Base-by-base conservation (phyloP, 192 early-diverging fungal species). In the Backusella liffmaniae region DNA sequence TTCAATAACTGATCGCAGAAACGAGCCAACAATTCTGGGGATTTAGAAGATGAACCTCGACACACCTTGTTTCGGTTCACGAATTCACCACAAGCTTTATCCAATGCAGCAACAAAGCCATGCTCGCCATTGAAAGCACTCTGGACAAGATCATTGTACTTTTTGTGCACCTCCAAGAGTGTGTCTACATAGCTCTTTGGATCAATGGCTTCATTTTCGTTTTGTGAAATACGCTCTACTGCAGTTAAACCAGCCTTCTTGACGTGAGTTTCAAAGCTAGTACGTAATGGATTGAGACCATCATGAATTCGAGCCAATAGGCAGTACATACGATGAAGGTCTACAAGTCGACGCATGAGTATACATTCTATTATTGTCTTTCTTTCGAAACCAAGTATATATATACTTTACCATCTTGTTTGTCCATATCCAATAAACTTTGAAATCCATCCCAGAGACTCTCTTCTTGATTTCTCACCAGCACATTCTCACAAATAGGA, bases 71-170 rank as follows among this genome's bases (percentile, higher is more conserved):
- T 98, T 18, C 90, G 86, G 84, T 99, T 99, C 35, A 99, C 91
- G 80, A 97, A 97, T 77, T 95, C 93, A 68, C 92, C 88, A 86
- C 95, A 98, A 4, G 96, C 98, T 73, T 94, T 95, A 86, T 98
- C 97, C 65, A 98, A 83, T 26, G 95, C 93, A 42, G 93, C 94
- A 30, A 92, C 94, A 80, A 98, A 96, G 0, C 94, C 94, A 1
- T 94, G 84, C 67, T 99, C 96, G 21, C 87, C 90, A 53, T 85
- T 85, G 80, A 99, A 98, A 5, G 96, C 90, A 3, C 80, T 87
- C 74, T 90, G 87, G 29, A 95, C 90, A 23, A 98, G 84, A 32
- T 90, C 88, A 62, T 92, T 81, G 77, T 95, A 99, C 84, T 95
- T 95, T 39, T 85, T 90, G 79, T 98, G 94, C 21, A 99, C 94